Base-by-base conservation (phyloP, 2,329 filamentous ascomycete species). In the Fusarium oligoseptatum region DNA sequence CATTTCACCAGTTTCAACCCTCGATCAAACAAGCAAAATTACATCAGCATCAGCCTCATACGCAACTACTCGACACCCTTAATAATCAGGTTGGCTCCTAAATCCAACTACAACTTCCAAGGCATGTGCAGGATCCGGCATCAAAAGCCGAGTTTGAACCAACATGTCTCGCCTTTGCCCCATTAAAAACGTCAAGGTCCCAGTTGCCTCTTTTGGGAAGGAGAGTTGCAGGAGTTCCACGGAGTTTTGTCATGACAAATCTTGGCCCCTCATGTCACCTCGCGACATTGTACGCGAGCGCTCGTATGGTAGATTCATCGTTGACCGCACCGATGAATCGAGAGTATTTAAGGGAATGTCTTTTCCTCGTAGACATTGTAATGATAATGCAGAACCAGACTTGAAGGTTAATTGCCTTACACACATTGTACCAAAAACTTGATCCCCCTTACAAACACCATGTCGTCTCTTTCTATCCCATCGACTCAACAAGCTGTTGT, bases 401-500 rank as follows among this genome's bases (percentile, higher is more conserved):
- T 50, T 43, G 1, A 43, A 43, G 17, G 57, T 10, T 15, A 32
- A 36, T 12, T 45, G 12, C 12, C 12, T 22, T 22, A 9, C 12
- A 22, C 45, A 34, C 48, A 55, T 55, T 27, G 9, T 27, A 56
- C 36, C 45, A 62, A 32, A 22, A 8, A 17, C 6, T 55, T 37
- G 11, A 24, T 22, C 14, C 29, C 45, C 55, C 20, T n/a, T 27
- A 17, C n/a, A 14, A 15, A 64, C 72, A 60, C n/a, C 64, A 80
- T 79, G 75, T 32, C 71, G 60, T 72, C 67, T 65, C 24, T 29
- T 14, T 66, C 79, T 37, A 84, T 91, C 20, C 92, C 92, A 7
- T 88, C 89, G 73, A 91, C 89, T 11, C 93, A 88, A 84, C 91
- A 89, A 78, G 91, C 89, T 8, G 90, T 91, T 66, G 85, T 91